Base-by-base conservation (phyloP, 2,329 filamentous ascomycete genomes). In the Beauveria brongniartii region DNA sequence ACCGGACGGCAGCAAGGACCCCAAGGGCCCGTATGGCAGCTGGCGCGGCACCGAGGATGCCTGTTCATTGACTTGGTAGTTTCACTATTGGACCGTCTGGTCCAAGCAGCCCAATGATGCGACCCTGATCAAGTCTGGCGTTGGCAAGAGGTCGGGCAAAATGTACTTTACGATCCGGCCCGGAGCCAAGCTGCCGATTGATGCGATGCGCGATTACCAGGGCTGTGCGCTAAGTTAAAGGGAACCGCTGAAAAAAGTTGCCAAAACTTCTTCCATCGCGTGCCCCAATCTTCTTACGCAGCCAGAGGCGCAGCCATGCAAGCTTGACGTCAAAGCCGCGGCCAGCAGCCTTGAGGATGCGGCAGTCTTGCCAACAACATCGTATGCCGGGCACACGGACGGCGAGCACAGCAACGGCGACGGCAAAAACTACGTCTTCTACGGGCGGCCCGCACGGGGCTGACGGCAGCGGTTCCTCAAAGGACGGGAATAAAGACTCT, bases 161-260 rank as follows among this genome's bases (percentile, higher is more conserved):
- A 41, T 62, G 47, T 52, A 52, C 37, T 59, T 54, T 55, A 59
- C 55, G 1, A 9, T 43, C 18, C 47, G 43, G 14, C 55, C 48
- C 24, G 55, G 55, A 8, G 48, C 61, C 30, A 48, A 37, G 43
- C 26, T 54, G 47, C 61, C 61, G 18, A 44, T n/a, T 14, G 61
- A 62, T 59, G 61, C 61, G 16, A 59, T 62, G 46, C 22, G 37
- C n/a, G 44, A 59, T 30, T 62, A 55, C 16, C 28, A 55, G 48
- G 55, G 55, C 47, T 59, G 61, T 43, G 61, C 54, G 16, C 30
- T 37, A 14, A 14, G 3, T 3, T 41, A 18, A 47, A 47, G 16
- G 48, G 40, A 16, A 53, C 56, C 24, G 40, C 46, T 8, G 37
- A 52, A 34, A 34, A 34, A 46, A 34, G 57, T 53, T 2, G 12